A percentile compares a stretch with the other conserved stretches of the same genome.
Conservation (phyloP, 306 rosid species). For the Cicer yamashitae region DNA sequence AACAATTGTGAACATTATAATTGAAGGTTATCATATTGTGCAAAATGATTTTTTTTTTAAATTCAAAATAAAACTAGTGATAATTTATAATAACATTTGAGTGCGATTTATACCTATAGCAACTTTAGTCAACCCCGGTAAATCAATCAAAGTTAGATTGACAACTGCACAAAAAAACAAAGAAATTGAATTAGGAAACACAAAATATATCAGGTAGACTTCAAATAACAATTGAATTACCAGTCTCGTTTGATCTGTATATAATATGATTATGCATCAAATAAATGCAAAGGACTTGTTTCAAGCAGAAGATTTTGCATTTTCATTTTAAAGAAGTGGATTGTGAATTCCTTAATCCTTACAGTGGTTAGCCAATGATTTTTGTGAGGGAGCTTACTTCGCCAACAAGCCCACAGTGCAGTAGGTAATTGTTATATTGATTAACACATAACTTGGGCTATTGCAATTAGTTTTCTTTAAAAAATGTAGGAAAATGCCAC, state of each 20-base stretch:
- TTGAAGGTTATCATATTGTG: neutral
- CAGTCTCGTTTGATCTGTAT: conserved; percentile 20
- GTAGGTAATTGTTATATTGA: neutral
- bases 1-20: conserved; percentile 29
- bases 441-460: neutral
- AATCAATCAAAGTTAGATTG: conserved; percentile 91
- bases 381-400: neutral
- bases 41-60: neutral
- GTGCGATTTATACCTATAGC: conserved; percentile 75
- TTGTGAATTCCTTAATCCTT: neutral
- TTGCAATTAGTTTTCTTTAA: conserved; percentile 15
- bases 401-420: conserved; percentile 18
- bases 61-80: neutral
- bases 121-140: conserved; percentile 97
- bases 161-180: conserved; percentile 70
- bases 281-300: conserved; percentile 18
- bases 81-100: neutral
- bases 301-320: conserved; percentile 22
- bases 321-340: conserved; percentile 26
- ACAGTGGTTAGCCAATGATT: conserved; percentile 14
- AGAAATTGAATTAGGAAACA: conserved; percentile 40
- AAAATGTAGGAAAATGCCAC: conserved; percentile 13
- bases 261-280: conserved; percentile 4
- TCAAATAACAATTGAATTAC: conserved; percentile 26
- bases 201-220: conserved; percentile 1